These are phyloP conservation scores for Jatropha podagrica DNA, from an alignment of 441 rosid genomes.

Conservation along the genomic window DNA sequence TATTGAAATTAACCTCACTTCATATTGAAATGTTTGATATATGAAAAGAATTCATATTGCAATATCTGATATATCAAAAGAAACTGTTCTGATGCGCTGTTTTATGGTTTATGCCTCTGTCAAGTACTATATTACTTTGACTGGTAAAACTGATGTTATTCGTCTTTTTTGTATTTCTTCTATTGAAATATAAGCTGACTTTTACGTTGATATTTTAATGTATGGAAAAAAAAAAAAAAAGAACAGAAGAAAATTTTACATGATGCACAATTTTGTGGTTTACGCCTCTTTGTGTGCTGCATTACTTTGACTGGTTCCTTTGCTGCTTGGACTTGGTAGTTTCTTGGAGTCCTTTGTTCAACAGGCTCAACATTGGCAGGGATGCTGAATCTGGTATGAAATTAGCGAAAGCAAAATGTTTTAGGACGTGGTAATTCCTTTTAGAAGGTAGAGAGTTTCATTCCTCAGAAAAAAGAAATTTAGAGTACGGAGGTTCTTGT, in stretches of 20 bases:
- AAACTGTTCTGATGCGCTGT: too few relatives aligned
- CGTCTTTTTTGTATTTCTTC: too few relatives aligned
- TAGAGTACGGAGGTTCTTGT: neutral
- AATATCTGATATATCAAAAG: too few relatives aligned
- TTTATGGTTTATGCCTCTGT: too few relatives aligned
- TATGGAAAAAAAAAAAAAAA: too few relatives aligned
- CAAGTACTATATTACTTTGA: too few relatives aligned
- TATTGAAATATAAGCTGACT: too few relatives aligned
- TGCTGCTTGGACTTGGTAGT: slow-evolving; percentile 3
- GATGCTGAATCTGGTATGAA: neutral
- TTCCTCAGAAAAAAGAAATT: neutral
- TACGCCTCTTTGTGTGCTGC: neutral
- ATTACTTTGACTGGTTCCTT: neutral
- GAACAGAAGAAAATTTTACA: too few relatives aligned
- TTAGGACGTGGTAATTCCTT: neutral
- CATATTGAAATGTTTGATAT: neutral
- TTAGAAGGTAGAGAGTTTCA: neutral
- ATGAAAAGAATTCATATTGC: too few relatives aligned
- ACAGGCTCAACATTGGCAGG: neutral
- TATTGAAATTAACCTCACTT: neutral
- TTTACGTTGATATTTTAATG: too few relatives aligned
- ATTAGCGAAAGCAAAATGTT: neutral
- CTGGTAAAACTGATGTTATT: too few relatives aligned
- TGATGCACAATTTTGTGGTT: neutral
- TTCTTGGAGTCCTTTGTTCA: neutral